Conservation (phyloP, 768 basidiomycete genomes). For the Rubroboletus satanas region DNA sequence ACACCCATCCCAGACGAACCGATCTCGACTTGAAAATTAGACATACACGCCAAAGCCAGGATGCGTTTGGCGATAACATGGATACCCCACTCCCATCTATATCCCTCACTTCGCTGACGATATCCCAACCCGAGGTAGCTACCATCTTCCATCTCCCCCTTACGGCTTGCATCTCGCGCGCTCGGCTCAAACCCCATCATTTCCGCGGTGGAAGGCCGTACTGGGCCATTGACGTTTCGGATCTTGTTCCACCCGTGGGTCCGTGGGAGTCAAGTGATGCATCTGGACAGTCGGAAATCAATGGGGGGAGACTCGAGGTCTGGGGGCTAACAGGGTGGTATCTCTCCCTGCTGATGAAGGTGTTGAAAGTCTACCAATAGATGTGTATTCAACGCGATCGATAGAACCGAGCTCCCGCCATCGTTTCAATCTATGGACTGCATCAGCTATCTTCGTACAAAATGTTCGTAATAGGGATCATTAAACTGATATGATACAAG, state of each 20-base stretch:
- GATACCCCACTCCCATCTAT: slow-evolving; percentile 60
- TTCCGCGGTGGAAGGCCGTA: slow-evolving; percentile 58
- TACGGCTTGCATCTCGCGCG: slow-evolving; percentile 41
- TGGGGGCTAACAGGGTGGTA: slow-evolving; percentile 90
- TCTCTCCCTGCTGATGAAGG: slow-evolving; percentile 57
- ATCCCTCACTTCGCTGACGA: slow-evolving; percentile 45
- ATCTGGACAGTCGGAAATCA: slow-evolving; percentile 39
- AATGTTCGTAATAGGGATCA: slow-evolving; percentile 1
- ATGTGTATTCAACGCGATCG: not conserved
- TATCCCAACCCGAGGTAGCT: slow-evolving; percentile 63
- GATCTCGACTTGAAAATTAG: not conserved
- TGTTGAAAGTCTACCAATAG: slow-evolving; percentile 45
- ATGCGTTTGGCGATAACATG: not conserved
- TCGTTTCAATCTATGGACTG: not conserved
- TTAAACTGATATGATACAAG: slow-evolving; percentile 26
- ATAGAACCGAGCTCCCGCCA: not conserved
- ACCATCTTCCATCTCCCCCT: slow-evolving; percentile 71
- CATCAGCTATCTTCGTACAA: not conserved
- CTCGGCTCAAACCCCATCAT: slow-evolving; percentile 45
- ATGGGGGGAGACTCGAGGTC: slow-evolving; percentile 55
- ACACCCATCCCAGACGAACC: slow-evolving; percentile 1
- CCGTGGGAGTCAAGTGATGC: slow-evolving; percentile 32
- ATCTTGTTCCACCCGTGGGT: slow-evolving; percentile 38
- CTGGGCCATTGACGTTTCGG: slow-evolving; percentile 64
- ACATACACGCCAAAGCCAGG: not conserved